These are phyloP conservation scores for Smallanthus sonchifolius DNA, from an alignment of 129 eudicot species.

Conservation along the genomic window DNA sequence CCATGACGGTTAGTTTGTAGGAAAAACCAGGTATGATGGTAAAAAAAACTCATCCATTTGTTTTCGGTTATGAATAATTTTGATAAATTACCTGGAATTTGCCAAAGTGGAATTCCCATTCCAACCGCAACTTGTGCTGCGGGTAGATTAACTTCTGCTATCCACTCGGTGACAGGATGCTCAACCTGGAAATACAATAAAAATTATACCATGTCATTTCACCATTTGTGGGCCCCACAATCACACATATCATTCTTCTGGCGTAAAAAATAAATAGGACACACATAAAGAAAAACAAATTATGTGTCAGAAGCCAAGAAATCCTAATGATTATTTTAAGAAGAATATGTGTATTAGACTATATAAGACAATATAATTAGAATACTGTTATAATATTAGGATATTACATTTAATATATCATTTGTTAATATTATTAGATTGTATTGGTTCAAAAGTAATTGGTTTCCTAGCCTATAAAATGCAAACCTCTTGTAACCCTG, in stretches of 20 bases:
- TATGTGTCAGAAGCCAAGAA: neutral
- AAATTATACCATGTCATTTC: neutral
- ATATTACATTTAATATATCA: neutral
- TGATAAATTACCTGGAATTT: conserved; percentile 72
- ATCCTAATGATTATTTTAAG: neutral
- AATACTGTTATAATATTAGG: neutral
- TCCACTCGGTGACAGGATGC: conserved; percentile 99
- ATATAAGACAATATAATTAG: neutral
- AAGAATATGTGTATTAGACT: neutral
- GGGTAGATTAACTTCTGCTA: conserved; percentile 91
- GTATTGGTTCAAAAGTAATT: neutral
- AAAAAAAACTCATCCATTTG: neutral
- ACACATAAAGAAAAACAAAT: neutral
- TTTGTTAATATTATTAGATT: neutral
- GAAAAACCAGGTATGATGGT: neutral
- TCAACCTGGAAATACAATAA: conserved; percentile 53
- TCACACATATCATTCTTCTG: no score
- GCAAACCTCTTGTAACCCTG: neutral
- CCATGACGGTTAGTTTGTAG: neutral
- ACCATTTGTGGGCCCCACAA: no score
- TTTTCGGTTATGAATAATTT: neutral
- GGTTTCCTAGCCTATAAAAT: neutral
- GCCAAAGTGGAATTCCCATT: conserved; percentile 99
- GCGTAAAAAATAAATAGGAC: neutral
- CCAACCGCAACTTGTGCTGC: conserved; percentile 99